Conservation (phyloP, 495 filamentous ascomycete species). For the Hypoxylon lienhwacheense region DNA sequence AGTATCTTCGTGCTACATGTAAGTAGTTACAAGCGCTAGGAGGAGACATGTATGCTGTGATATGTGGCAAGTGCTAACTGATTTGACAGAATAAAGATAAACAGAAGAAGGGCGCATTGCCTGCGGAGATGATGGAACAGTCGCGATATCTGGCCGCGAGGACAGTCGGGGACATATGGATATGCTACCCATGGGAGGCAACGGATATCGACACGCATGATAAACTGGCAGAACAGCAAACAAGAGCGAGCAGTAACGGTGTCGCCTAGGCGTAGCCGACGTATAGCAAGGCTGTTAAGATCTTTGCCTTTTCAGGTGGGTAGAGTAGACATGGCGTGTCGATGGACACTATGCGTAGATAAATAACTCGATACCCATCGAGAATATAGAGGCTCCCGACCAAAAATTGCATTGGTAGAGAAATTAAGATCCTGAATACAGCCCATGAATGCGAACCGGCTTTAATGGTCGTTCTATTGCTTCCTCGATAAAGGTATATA, state of each 20-base stretch:
- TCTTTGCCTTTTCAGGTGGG: conserved; percentile 25
- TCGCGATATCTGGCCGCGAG: conserved; percentile 81
- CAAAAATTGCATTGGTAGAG: conserved; percentile 9
- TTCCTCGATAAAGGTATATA: conserved; percentile 23
- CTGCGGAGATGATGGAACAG: conserved; percentile 74
- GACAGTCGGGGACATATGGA: conserved; percentile 92
- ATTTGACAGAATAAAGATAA: conserved; percentile 89
- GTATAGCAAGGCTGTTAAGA: conserved; percentile 1
- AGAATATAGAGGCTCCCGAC: conserved; percentile 10
- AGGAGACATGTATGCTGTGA: not conserved
- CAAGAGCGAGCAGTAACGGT: conserved; percentile 22
- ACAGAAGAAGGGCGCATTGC: conserved; percentile 84
- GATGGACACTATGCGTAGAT: conserved; percentile 33
- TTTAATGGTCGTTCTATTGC: conserved; percentile 23
- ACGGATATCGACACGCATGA: conserved; percentile 95
- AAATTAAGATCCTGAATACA: conserved; percentile 11
- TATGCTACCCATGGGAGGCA: conserved; percentile 99
- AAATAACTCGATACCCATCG: conserved; percentile 22
- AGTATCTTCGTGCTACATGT: conserved; percentile 94
- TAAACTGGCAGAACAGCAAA: conserved; percentile 60
- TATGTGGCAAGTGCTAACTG: conserved; percentile 16
- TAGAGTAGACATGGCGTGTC: conserved; percentile 26
- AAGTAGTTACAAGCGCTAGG: conserved; percentile 43
- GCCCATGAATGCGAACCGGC: conserved; percentile 6
- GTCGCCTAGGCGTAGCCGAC: conserved; percentile 8